phyloP scores from a whole-genome alignment of 169 alveolate genomes.

The Perkinsus olseni region DNA sequence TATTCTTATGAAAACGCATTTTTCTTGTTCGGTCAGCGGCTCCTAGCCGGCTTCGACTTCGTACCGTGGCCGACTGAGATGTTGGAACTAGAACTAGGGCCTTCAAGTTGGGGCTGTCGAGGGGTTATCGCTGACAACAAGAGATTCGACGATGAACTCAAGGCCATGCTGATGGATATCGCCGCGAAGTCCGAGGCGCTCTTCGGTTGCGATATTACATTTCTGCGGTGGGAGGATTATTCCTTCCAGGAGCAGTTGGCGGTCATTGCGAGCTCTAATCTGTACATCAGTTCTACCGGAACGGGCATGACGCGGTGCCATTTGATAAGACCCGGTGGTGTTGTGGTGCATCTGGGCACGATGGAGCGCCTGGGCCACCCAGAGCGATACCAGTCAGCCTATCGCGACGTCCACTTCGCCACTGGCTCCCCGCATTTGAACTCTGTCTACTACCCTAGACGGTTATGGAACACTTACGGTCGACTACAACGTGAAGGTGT shows the following conservation, averaged over 20 bases:
- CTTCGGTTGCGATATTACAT: not conserved
- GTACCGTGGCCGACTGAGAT: not conserved
- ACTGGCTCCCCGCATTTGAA: not conserved
- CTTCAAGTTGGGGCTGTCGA: not conserved
- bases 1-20: not conserved
- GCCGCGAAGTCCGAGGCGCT: not conserved
- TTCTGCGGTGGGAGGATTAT: not conserved
- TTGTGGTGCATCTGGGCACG: not conserved
- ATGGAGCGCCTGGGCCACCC: not conserved
- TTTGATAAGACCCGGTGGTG: not conserved
- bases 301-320: not conserved
- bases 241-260: not conserved
- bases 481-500: not conserved
- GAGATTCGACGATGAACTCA: not conserved
- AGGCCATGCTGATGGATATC: not conserved
- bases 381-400: not conserved
- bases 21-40: not conserved
- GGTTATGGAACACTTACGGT: not conserved
- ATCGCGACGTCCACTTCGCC: not conserved
- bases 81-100: not conserved
- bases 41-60: not conserved
- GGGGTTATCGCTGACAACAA: not conserved
- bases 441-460: not conserved
- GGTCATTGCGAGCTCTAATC: not conserved
- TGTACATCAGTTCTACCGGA: not conserved